phyloP scores from a whole-genome alignment of 805 yeast species.

The Danielia reshetovae region DNA sequence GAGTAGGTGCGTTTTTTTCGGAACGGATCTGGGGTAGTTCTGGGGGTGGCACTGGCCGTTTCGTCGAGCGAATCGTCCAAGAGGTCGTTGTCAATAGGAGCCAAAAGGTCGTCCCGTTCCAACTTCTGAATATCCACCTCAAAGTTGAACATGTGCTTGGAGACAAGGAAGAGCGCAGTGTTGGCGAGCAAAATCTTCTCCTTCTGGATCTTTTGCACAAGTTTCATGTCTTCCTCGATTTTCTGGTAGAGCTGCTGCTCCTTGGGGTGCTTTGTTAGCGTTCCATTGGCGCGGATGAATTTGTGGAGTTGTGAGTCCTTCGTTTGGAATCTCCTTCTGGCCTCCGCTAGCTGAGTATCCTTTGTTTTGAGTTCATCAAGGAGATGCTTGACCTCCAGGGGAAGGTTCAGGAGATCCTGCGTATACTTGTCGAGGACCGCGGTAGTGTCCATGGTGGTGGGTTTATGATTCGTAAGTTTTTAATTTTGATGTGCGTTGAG shows the following conservation, averaged over 20 bases:
- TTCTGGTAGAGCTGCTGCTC: conserved; percentile 64
- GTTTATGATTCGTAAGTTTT: neutral
- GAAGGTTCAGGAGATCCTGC: conserved; percentile 74
- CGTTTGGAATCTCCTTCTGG: conserved; percentile 60
- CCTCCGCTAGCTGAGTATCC: conserved; percentile 64
- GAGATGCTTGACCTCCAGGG: conserved; percentile 78
- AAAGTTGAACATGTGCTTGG: conserved; percentile 69
- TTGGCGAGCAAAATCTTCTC: conserved; percentile 79
- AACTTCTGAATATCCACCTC: conserved; percentile 73
- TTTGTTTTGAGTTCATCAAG: conserved; percentile 72
- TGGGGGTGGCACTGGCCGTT: conserved; percentile 7
- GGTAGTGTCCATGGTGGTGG: conserved; percentile 77
- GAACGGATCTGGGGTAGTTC: conserved; percentile 16
- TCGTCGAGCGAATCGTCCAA: conserved; percentile 7
- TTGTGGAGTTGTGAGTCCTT: conserved; percentile 81
- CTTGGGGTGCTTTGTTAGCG: conserved; percentile 74
- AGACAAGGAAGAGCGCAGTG: conserved; percentile 72
- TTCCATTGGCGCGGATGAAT: conserved; percentile 77
- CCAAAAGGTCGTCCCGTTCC: conserved; percentile 77
- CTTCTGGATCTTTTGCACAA: conserved; percentile 59
- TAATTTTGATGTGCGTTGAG: conserved; percentile 1
- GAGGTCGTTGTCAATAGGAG: conserved; percentile 39
- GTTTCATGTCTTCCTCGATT: conserved; percentile 63
- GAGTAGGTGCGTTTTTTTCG: conserved; percentile 14
- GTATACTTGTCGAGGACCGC: conserved; percentile 48